phyloP scores from a whole-genome alignment of 1,284 basidiomycete genomes.

The Cryptococcus jaspeensis region DNA sequence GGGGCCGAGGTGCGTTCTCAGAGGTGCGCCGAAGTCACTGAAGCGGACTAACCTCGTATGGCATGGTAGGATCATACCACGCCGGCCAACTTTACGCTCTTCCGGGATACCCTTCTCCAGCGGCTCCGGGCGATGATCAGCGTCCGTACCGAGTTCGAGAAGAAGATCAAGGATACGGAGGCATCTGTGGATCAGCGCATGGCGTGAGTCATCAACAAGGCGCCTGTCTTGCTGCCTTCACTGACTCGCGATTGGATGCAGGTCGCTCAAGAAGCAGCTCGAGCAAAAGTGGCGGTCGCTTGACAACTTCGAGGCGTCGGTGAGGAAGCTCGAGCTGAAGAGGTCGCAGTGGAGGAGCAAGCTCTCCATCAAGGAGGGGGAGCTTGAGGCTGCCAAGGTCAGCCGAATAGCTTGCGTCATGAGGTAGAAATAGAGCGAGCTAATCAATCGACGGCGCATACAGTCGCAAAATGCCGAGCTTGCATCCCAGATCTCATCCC shows the following conservation, averaged over 20 bases:
- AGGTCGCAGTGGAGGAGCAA: constrained; percentile 86
- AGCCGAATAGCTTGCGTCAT: constrained; percentile 10
- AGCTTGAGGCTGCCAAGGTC: constrained; percentile 81
- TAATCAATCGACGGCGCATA: background rate
- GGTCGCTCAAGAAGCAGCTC: constrained; percentile 79
- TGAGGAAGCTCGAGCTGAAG: constrained; percentile 79
- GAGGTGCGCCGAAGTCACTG: background rate
- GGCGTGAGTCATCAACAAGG: constrained; percentile 41
- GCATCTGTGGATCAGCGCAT: constrained; percentile 46
- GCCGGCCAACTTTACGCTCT: constrained; percentile 79
- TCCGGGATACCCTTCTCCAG: constrained; percentile 83
- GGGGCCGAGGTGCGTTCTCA: constrained; percentile 71
- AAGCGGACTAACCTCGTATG: background rate
- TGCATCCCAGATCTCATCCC: constrained; percentile 65
- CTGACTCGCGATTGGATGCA: constrained; percentile 24
- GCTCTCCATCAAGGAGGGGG: constrained; percentile 77
- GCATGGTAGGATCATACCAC: constrained; percentile 42
- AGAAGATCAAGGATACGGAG: constrained; percentile 78
- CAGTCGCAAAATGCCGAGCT: constrained; percentile 75
- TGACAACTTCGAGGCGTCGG: constrained; percentile 85
- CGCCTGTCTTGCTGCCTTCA: background rate
- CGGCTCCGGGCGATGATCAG: constrained; percentile 79
- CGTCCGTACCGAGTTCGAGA: constrained; percentile 83
- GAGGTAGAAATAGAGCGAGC: too few species aligned
- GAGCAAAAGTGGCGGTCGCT: constrained; percentile 87